These are phyloP conservation scores for Azolla pinnata DNA, from an alignment of 75 land plant species.

Conservation along the genomic window DNA sequence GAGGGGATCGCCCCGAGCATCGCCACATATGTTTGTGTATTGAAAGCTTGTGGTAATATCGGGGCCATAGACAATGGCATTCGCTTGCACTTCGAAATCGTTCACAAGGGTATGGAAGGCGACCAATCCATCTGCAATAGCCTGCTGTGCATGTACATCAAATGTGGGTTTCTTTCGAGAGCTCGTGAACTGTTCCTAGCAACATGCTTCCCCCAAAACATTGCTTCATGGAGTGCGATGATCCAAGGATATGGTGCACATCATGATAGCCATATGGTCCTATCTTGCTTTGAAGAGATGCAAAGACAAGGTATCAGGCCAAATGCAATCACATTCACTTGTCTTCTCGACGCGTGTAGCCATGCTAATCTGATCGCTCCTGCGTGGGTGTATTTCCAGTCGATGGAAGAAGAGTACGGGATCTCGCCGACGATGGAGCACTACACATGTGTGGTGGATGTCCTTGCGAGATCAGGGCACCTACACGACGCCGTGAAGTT, in stretches of 20 bases:
- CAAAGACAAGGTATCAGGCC: not conserved
- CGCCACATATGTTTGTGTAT: constrained; percentile 9
- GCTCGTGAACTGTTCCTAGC: not conserved
- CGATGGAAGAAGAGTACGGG: not conserved
- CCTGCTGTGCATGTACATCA: not conserved
- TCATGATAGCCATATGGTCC: not conserved
- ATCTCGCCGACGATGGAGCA: not conserved
- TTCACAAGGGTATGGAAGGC: not conserved
- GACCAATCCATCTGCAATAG: not conserved
- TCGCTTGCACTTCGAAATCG: not conserved
- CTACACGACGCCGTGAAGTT: not conserved
- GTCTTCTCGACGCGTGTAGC: not conserved
- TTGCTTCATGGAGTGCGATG: constrained; percentile 5
- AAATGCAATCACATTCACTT: not conserved
- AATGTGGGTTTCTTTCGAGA: constrained; percentile 1
- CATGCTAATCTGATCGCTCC: not conserved
- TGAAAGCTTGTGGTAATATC: not conserved
- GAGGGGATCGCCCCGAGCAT: constrained; percentile 10
- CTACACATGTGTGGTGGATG: not conserved
- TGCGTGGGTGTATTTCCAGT: not conserved
- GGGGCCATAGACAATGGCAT: not conserved
- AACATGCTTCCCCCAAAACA: not conserved
- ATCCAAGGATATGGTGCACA: not conserved
- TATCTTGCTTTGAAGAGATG: constrained; percentile 4
- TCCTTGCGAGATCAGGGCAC: not conserved